Base-by-base conservation (phyloP, 2,329 filamentous ascomycete species). In the Stylonectria norvegica region DNA sequence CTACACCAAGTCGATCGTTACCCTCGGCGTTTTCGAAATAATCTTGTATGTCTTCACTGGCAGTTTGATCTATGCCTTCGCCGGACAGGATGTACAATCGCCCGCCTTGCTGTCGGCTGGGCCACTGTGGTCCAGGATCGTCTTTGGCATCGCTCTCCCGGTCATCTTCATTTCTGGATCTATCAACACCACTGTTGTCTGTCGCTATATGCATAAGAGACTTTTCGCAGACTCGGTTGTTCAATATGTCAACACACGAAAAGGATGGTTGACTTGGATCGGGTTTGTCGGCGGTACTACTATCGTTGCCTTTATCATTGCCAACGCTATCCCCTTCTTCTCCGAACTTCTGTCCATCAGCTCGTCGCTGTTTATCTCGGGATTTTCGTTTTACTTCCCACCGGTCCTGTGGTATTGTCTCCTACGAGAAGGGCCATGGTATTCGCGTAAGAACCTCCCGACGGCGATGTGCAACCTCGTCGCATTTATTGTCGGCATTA, bases 251-350 rank as follows among this genome's bases (percentile, higher is more conserved):
- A 67, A 68, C 54, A 68, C 66, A 2, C 55, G 55, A 30, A 62
- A 53, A 54, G 66, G 66, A 19, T 68, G 65, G 66, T 48, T 59
- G 37, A 62, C 59, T 10, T 85, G 84, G 84, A 56, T 79, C 4
- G 66, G 46, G 3, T 76, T 87, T 17, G 74, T 78, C 25, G 60
- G 71, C 2, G 49, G 58, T 25, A 60, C 81, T 25, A 87, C 83
- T 69, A 34, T 82, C 7, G 33, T 83, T 12, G 79, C 79, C 2
- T 88, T 80, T 75, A 59, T 87, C 48, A 79, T 89, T 46, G 83
- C 83, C 8, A 77, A 83, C 53, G 77, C 81, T 1, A 82, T 88
- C 33, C 85, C 85, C n/a, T 40, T 44, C 22, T 44, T 44, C 23
- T 40, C 33, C 22, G 42, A 44, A 22, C 37, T 44, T 5, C 36